Evolutionary conservation across 805 yeast genomes (phyloP).

Genomic region (Pichia nanzhaoensis): DNA sequence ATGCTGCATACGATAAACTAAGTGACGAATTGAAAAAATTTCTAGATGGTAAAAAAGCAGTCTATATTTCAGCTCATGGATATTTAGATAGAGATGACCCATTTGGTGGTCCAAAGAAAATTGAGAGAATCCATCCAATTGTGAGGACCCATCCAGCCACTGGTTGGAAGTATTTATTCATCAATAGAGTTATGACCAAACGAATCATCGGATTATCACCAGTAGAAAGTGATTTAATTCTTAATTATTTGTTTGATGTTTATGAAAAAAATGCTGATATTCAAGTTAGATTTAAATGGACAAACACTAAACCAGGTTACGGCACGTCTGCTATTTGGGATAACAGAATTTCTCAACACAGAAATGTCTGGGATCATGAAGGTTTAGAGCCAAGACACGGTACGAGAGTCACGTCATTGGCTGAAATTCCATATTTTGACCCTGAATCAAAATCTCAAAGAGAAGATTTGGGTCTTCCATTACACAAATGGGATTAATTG

Average conservation of each 20-base stretch:
- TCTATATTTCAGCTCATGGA: conserved; percentile 34
- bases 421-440: conserved; percentile 48
- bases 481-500: conserved; percentile 9
- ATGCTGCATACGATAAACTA: conserved; percentile 49
- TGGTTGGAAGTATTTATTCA: conserved; percentile 52
- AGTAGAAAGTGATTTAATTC: conserved; percentile 42
- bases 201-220: conserved; percentile 47
- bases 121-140: conserved; percentile 53
- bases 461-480: conserved; percentile 37
- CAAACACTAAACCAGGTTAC: conserved; percentile 30
- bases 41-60: conserved; percentile 47
- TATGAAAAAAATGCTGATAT: conserved; percentile 48
- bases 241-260: conserved; percentile 39
- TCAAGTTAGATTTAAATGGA: conserved; percentile 49
- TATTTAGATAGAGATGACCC: conserved; percentile 38
- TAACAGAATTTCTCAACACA: conserved; percentile 40
- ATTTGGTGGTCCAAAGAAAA: conserved; percentile 37
- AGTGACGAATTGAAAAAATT: conserved; percentile 44
- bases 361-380: conserved; percentile 38
- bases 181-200: conserved; percentile 44
- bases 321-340: conserved; percentile 47
- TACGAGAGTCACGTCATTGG: conserved; percentile 47
- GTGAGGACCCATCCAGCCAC: conserved; percentile 62
- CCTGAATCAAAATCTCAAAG: conserved; percentile 44
- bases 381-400: conserved; percentile 42